Conservation (phyloP, 1,139 yeast genomes). For the Blastobotrys illinoisensis region DNA sequence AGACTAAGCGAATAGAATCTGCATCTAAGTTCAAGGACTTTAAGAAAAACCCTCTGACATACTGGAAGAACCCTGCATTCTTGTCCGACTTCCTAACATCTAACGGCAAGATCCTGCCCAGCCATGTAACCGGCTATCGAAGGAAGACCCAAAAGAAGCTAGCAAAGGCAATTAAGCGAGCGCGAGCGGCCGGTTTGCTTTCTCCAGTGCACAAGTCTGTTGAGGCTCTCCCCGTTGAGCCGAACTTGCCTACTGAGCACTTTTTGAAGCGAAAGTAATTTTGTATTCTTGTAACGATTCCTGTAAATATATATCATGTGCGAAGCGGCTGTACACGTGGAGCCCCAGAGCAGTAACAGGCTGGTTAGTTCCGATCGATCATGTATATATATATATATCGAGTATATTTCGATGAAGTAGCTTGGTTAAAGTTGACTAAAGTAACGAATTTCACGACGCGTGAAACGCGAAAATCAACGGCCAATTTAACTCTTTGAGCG, state of each 20-base stretch:
- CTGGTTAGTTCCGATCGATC: too few species aligned
- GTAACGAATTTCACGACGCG: not conserved
- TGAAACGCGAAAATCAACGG: not conserved
- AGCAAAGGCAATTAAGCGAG: constrained; percentile 60
- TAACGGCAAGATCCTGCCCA: constrained; percentile 62
- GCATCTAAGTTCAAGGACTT: constrained; percentile 23
- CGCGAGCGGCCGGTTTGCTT: constrained; percentile 63
- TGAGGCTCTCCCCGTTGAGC: constrained; percentile 4
- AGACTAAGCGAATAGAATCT: constrained; percentile 21
- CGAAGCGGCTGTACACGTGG: too few species aligned
- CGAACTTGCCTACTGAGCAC: not conserved
- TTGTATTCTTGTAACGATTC: not conserved
- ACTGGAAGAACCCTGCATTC: constrained; percentile 43
- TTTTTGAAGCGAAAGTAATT: not conserved
- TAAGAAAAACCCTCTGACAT: constrained; percentile 28
- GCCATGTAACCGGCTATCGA: constrained; percentile 52
- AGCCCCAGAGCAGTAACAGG: too few species aligned
- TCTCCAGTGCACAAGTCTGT: constrained; percentile 49
- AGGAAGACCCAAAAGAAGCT: constrained; percentile 54
- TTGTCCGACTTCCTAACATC: constrained; percentile 52
- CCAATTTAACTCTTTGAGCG: not conserved
- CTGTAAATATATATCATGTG: not conserved
- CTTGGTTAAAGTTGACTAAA: not conserved
- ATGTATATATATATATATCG: too few species aligned
- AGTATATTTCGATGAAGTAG: not conserved